Base-by-base conservation (phyloP, 148 eudicot species). In the Silene uniflora region DNA sequence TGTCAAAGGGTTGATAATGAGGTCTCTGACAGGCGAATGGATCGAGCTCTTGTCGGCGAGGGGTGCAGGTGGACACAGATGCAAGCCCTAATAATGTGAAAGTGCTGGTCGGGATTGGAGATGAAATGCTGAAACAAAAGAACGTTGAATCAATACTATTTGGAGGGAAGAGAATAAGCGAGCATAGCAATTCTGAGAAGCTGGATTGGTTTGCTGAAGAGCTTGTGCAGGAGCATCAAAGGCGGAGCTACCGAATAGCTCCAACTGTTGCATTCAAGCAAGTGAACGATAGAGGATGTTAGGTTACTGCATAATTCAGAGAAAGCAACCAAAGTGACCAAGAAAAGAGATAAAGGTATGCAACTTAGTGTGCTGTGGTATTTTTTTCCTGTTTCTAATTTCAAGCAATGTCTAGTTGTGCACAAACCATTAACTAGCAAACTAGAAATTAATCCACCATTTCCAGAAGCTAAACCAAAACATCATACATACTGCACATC, bases 221-320 rank as follows among this genome's bases (percentile, higher is more conserved):
- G 74, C 95, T 93, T 32, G 95, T 93, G 67, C 74, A 86, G 52
- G 98, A 93, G 85, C 98, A 91, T 78, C 98, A 91, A 84, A 86
- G 91, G 79, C 91, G 98, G 86, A 84, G 92, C 67, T 85, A 90
- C 82, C 77, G 97, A 54, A 89, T 93, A 71, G 98, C 97, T 85
- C 98, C 98, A 67, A 91, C 98, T 79, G 98, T 93, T 86, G 97
- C 90, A 27, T 84, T 93, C 79, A 93, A 93, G 84, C 97, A 91
- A 78, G 87, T 87, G 60, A 70, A 74, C 49, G 73, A 85, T 7
- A 88, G 64, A 77, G 39, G 83, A 35, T 62, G 77, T 71, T 88
- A 84, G 79, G 75, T 62, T 32, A 32, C 69, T 39, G 61, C 44
- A 39, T 44, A 61, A 39, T 23, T 44, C 70, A 49, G 35, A 75